Base-by-base conservation (phyloP, 306 rosid genomes). In the Lithocarpus polystachyus region DNA sequence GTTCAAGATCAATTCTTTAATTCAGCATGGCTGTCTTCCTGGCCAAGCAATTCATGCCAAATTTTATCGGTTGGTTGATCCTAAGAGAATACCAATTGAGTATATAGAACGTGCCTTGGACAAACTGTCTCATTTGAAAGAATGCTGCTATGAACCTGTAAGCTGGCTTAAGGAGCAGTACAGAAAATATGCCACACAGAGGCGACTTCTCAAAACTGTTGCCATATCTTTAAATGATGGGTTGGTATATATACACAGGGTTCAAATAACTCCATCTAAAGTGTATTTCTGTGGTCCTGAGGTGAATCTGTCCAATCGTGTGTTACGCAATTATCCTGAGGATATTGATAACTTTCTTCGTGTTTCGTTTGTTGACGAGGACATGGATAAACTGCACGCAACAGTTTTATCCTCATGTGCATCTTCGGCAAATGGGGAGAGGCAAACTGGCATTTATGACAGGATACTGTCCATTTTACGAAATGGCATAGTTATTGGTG, bases 401-500 rank as follows among this genome's bases (percentile, higher is more conserved):
- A 84, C 93, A 10, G 96, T 82, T 75, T 86, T 94, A 64, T 80
- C 91, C 57, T 77, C 89, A 0, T 91, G 93, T 5, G 54, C 81
- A 12, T 83, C 91, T 51, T 48, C 79, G 59, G 14, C 59, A 26
- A 24, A 15, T 17, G 80, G 52, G 84, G 75, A 75, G 4, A 83
- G 74, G 74, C 87, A 57, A 84, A 94, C 96, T 17, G 77, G 70
- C 73, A 54, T 90, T 64, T 92, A 92, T 72, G 18, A 6, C 8
- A 84, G 98, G 82, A 78, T 92, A 79, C 83, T 92, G 74, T 87
- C 91, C 10, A 65, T 77, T 69, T 89, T 94, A 55, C 80, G 77
- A 77, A 73, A 92, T 51, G 98, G 98, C n/a, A 82, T 94, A 28
- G 73, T 79, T 26, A 82, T 92, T 83, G 97, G 96, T 40, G 87